Conservation (phyloP, 106 monocot genomes). For the Dioscorea zingiberensis region DNA sequence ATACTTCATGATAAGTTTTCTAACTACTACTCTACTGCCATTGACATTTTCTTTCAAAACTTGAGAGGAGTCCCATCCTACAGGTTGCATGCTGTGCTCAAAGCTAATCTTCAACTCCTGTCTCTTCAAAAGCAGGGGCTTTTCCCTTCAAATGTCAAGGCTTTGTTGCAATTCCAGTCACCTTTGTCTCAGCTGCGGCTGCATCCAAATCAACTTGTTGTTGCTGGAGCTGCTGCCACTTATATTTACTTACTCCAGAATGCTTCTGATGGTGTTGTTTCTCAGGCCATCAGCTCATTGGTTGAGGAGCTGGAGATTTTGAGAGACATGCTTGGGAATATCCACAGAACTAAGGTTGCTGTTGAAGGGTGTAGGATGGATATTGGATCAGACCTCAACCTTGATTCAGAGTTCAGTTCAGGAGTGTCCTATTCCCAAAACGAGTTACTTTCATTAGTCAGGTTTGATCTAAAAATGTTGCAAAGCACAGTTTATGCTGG, state of each 20-base stretch:
- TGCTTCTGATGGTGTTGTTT: constrained; percentile 41
- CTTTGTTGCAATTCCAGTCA: constrained; percentile 47
- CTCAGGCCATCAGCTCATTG: constrained; percentile 51
- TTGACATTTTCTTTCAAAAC: constrained; percentile 67
- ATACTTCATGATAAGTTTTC: constrained; percentile 73
- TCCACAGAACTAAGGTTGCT: background rate
- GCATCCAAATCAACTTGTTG: constrained; percentile 76
- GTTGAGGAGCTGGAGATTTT: constrained; percentile 65
- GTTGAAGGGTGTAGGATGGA: constrained; percentile 6
- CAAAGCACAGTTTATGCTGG: constrained; percentile 31
- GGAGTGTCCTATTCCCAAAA: constrained; percentile 25
- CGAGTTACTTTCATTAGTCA: constrained; percentile 77
- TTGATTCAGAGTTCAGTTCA: constrained; percentile 6
- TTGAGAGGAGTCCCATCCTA: constrained; percentile 34
- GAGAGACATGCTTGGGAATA: constrained; percentile 38
- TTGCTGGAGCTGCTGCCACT: constrained; percentile 52
- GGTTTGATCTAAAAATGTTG: constrained; percentile 78
- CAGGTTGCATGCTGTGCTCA: constrained; percentile 53
- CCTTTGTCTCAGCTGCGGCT: constrained; percentile 76
- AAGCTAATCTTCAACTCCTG: constrained; percentile 65
- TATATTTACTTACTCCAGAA: constrained; percentile 77
- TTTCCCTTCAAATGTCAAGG: constrained; percentile 46
- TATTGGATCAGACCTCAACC: background rate
- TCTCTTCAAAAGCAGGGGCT: constrained; percentile 66
- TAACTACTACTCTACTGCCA: constrained; percentile 37